Percentiles rank a stretch among this genome's conserved stretches.
phyloP scores from a whole-genome alignment of 2,329 filamentous ascomycete genomes.

The Aschersonia sp. region DNA sequence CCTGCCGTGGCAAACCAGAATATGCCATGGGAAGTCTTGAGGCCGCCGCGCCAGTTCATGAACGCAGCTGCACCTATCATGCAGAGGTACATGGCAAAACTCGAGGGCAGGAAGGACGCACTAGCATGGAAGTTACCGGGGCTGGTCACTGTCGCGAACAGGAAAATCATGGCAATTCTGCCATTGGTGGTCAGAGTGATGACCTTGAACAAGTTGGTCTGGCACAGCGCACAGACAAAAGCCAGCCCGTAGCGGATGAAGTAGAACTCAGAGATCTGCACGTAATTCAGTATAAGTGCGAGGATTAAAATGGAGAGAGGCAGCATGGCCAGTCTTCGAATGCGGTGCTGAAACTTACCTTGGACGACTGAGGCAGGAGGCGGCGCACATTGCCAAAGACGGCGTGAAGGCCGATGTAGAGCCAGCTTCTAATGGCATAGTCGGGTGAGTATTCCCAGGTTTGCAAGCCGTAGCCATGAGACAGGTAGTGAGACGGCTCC shows the following conservation, averaged over 20 bases:
- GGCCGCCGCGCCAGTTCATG: slow-evolving; percentile 72
- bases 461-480: slow-evolving; percentile 83
- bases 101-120: slow-evolving; percentile 76
- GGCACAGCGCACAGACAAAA: slow-evolving; percentile 62
- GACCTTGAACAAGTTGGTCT: slow-evolving; percentile 67
- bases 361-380: slow-evolving; percentile 45
- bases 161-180: slow-evolving; percentile 71
- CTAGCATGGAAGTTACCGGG: slow-evolving; percentile 92
- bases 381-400: slow-evolving; percentile 51
- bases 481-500: slow-evolving; percentile 91
- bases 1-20: slow-evolving; percentile 82
- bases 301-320: neutral
- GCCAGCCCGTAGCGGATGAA: slow-evolving; percentile 65
- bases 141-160: slow-evolving; percentile 61
- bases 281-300: neutral
- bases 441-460: slow-evolving; percentile 98
- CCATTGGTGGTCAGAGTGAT: slow-evolving; percentile 66
- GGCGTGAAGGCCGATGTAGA: slow-evolving; percentile 73
- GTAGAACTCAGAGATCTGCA: slow-evolving; percentile 64
- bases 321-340: too few species aligned
- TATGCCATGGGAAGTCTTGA: slow-evolving; percentile 70
- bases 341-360: slow-evolving; percentile 22
- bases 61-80: slow-evolving; percentile 81
- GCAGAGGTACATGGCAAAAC: slow-evolving; percentile 89
- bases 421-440: slow-evolving; percentile 90